Percentiles rank a stretch among this genome's conserved stretches.
Evolutionary conservation across 192 early-diverging fungal genomes (phyloP).

Genomic region (Mortierella hygrophila): DNA sequence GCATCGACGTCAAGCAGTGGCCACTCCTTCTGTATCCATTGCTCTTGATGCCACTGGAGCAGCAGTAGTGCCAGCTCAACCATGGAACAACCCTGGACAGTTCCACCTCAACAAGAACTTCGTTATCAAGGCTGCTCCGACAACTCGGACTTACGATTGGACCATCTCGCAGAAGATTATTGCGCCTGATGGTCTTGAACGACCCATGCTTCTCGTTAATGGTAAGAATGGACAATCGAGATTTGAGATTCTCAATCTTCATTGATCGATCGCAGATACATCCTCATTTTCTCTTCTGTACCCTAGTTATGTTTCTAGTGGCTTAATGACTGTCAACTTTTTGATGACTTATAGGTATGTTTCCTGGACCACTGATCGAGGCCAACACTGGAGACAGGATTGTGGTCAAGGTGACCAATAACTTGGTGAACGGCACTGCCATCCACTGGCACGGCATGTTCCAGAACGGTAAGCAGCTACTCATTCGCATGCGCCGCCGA

Average conservation of each 20-base stretch:
- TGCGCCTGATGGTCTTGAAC: slow-evolving; percentile 70
- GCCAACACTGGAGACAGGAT: slow-evolving; percentile 57
- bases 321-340: neutral
- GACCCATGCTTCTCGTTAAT: slow-evolving; percentile 72
- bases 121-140: neutral
- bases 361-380: slow-evolving; percentile 57
- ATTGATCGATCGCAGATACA: neutral
- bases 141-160: slow-evolving; percentile 10
- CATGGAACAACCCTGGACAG: slow-evolving; percentile 14
- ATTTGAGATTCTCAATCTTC: neutral
- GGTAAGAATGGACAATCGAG: slow-evolving; percentile 22
- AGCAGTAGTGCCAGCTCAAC: neutral
- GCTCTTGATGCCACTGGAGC: neutral
- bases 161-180: slow-evolving; percentile 17
- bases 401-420: slow-evolving; percentile 54
- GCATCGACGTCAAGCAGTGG: neutral
- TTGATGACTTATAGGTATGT: slow-evolving; percentile 18
- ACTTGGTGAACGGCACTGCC: slow-evolving; percentile 39
- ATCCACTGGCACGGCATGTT: slow-evolving; percentile 66
- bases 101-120: slow-evolving; percentile 19
- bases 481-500: neutral
- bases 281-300: neutral
- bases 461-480: slow-evolving; percentile 37
- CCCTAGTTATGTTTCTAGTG: neutral
- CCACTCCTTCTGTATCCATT: neutral